A percentile compares a stretch with the other conserved stretches of the same genome.
Conservation (phyloP, 805 yeast species). For the Candida anglica region DNA sequence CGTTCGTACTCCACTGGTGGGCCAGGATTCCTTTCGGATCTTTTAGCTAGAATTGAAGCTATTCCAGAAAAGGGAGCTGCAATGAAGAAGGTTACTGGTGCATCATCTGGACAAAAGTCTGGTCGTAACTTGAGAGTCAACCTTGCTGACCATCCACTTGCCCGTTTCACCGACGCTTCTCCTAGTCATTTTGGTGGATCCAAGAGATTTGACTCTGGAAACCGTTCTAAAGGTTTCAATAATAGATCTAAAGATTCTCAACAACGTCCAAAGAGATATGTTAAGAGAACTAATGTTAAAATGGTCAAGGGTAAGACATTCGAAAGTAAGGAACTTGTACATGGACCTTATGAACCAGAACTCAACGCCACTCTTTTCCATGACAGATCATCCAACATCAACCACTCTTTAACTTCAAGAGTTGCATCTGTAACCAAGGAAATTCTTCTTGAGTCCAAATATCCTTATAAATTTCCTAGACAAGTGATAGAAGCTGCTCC, state of each 20-base stretch:
- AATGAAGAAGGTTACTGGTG: constrained; percentile 1
- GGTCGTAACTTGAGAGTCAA: constrained; percentile 4
- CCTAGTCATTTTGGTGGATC: constrained; percentile 3
- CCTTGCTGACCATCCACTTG: constrained; percentile 18
- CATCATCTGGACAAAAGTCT: constrained; percentile 3
- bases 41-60: constrained; percentile 5
- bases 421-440: constrained; percentile 39
- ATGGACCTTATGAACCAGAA: constrained; percentile 14
- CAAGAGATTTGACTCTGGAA: constrained; percentile 2
- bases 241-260: constrained; percentile 1
- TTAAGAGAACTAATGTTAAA: not conserved
- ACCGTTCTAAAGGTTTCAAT: constrained; percentile 2
- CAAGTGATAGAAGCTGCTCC: constrained; percentile 23
- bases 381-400: constrained; percentile 31
- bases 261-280: not conserved
- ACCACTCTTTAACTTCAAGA: constrained; percentile 24
- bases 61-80: constrained; percentile 3
- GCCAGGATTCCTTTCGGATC: constrained; percentile 4
- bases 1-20: constrained; percentile 4
- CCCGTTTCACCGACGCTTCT: constrained; percentile 2
- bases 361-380: constrained; percentile 29
- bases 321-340: constrained; percentile 7
- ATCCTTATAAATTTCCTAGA: constrained; percentile 38
- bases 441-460: constrained; percentile 32
- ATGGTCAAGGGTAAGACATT: not conserved